Conservation (phyloP, 805 yeast genomes). For the Metschnikowia lachancei region DNA sequence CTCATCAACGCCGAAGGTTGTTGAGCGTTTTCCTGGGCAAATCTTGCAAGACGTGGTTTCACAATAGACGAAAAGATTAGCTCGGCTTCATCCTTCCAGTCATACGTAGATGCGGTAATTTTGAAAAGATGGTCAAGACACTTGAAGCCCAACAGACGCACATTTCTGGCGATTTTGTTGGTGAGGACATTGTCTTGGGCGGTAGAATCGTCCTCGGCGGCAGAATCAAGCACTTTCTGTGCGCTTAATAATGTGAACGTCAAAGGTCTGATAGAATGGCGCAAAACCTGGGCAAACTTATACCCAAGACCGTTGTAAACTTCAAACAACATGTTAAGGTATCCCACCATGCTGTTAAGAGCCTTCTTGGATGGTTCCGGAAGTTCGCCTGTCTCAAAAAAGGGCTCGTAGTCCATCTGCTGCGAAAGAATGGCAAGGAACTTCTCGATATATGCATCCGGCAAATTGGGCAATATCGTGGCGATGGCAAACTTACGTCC, state of each 20-base stretch:
- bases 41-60: constrained; percentile 60
- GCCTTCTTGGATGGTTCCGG: constrained; percentile 17
- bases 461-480: constrained; percentile 56
- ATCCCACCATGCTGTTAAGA: constrained; percentile 60
- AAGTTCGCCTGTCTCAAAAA: constrained; percentile 6
- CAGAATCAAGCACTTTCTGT: constrained; percentile 40
- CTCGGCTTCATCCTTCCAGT: constrained; percentile 54
- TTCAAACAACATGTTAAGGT: constrained; percentile 57
- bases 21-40: constrained; percentile 76
- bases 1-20: constrained; percentile 77
- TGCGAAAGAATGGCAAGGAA: constrained; percentile 65
- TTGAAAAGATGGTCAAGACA: constrained; percentile 57
- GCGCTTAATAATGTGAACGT: constrained; percentile 54
- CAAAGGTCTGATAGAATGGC: constrained; percentile 54
- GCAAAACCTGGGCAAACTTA: constrained; percentile 47
- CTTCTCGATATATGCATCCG: constrained; percentile 48
- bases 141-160: constrained; percentile 68
- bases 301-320: constrained; percentile 58
- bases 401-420: constrained; percentile 36
- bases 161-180: constrained; percentile 50
- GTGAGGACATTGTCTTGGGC: constrained; percentile 13
- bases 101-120: constrained; percentile 45
- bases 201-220: neutral
- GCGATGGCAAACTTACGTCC: constrained; percentile 72
- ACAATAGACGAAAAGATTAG: constrained; percentile 54